These are phyloP conservation scores for Emergomyces pasteurianus DNA, from an alignment of 2,329 filamentous ascomycete genomes.

Conservation along the genomic window DNA sequence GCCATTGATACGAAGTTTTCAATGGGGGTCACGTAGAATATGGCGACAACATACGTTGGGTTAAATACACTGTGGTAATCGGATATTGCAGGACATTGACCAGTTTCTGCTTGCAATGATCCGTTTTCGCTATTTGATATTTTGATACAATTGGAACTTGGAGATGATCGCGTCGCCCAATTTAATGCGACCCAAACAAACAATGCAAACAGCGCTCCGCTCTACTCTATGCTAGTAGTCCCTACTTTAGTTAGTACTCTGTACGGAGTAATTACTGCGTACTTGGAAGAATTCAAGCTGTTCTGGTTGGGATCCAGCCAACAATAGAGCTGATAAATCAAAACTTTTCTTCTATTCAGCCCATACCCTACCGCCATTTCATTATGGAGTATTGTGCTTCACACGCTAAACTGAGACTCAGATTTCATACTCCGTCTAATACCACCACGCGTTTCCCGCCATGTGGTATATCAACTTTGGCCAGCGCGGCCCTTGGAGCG, in stretches of 20 bases:
- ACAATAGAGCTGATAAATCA: too few relatives aligned
- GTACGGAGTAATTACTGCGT: too few relatives aligned
- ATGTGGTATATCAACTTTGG: neutral
- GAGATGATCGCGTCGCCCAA: neutral
- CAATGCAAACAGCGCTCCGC: neutral
- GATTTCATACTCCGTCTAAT: neutral
- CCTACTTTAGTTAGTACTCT: too few relatives aligned
- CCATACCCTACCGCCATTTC: neutral
- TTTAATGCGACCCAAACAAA: neutral
- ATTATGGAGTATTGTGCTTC: neutral
- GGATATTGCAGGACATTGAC: neutral
- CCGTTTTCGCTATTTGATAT: neutral
- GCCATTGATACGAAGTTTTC: conserved; percentile 4
- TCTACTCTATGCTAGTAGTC: too few relatives aligned
- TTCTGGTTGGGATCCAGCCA: too few relatives aligned
- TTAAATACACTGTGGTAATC: neutral
- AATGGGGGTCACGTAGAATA: neutral
- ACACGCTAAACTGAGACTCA: neutral
- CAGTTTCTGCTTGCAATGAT: neutral
- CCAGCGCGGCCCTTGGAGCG: neutral
- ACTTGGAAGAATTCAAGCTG: too few relatives aligned
- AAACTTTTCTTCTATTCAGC: neutral
- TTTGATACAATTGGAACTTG: neutral
- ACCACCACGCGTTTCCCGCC: neutral
- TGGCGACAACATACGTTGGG: neutral